Base-by-base conservation (phyloP, 177 flowering plant genomes). In the Vitis hybrid region DNA sequence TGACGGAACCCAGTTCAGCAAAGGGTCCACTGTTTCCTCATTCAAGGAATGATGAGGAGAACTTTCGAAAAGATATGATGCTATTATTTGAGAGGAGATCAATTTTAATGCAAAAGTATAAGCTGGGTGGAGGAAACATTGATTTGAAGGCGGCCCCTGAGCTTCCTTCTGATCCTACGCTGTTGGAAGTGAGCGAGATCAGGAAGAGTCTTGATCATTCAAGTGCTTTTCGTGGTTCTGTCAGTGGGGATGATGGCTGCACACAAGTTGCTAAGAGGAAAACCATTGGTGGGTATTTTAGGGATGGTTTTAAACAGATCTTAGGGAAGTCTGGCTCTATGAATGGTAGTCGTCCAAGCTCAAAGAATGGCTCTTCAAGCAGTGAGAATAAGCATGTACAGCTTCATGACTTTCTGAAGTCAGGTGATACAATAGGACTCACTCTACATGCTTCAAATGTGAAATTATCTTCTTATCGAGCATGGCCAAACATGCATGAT, bases 401-500 rank as follows among this genome's bases (percentile, higher is more conserved):
- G 58, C 91, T 94, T 71, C 78, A 79, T 48, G 90, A 91, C 61
- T 92, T 94, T 84, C 76, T 94, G 30, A 78, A 72, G 21, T 79
- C 89, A 5, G 87, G 93, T 57, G 91, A 88, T 71, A 76, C 84
- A 2, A 77, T 90, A 41, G 90, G 90, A 65, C 78, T 94, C 65
- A 80, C 85, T 9, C 72, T 94, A 32, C 81, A 74, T 65, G 96
- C 97, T 27, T 76, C 87, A 13, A 82, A 73, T 8, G 61, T 84
- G 74, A 87, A 84, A 82, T 68, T 88, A 73, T 81, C 91, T 66
- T 86, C 88, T 21, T 88, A 88, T 63, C 82, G 96, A 74, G 97
- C 92, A 15, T 94, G 98, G 97, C 98, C 96, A 14, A 90, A 80
- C 68, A 94, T 94, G 94, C 93, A 86, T 65, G 91, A 92, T 58